phyloP scores from a whole-genome alignment of 345 rosid species.

The Clarkia xantiana region DNA sequence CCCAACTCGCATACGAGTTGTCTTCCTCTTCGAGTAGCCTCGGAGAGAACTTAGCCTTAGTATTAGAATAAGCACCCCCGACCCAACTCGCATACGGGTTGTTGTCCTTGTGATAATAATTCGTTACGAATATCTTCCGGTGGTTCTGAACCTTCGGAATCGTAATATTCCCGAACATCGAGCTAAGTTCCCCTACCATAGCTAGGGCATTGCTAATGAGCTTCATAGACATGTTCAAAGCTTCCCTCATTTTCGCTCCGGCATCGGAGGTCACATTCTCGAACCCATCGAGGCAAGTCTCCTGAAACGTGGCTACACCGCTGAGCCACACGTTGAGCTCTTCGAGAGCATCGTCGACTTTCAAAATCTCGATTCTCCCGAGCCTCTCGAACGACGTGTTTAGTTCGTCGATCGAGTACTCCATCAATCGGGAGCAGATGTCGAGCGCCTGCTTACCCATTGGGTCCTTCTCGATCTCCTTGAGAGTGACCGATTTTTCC shows the following conservation, averaged over 20 bases:
- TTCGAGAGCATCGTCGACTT: conserved; percentile 11
- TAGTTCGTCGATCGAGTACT: conserved; percentile 18
- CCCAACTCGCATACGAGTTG: too few species aligned
- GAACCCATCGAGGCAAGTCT: conserved; percentile 33
- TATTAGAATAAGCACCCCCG: too few species aligned
- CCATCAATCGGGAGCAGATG: conserved; percentile 25
- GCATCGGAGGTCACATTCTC: conserved; percentile 19
- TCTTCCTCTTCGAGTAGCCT: too few species aligned
- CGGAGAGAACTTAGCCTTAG: too few species aligned
- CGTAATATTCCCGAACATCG: conserved; percentile 1
- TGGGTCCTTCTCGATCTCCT: conserved; percentile 20
- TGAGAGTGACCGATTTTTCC: conserved; percentile 14
- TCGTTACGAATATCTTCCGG: too few species aligned
- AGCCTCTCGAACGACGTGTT: conserved; percentile 11
- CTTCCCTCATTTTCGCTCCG: conserved; percentile 16
- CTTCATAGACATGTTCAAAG: conserved; percentile 15
- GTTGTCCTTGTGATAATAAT: too few species aligned
- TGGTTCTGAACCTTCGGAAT: too few species aligned
- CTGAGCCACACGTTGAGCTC: conserved; percentile 25
- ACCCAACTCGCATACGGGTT: too few species aligned
- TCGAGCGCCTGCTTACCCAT: conserved; percentile 19
- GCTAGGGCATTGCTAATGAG: conserved; percentile 24
- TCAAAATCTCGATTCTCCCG: conserved; percentile 12
- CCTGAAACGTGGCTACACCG: conserved; percentile 25
- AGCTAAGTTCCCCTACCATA: conserved; percentile 18